Conservation (phyloP, 176 grass and related monocot genomes). For the Bonia amplexicaulis region DNA sequence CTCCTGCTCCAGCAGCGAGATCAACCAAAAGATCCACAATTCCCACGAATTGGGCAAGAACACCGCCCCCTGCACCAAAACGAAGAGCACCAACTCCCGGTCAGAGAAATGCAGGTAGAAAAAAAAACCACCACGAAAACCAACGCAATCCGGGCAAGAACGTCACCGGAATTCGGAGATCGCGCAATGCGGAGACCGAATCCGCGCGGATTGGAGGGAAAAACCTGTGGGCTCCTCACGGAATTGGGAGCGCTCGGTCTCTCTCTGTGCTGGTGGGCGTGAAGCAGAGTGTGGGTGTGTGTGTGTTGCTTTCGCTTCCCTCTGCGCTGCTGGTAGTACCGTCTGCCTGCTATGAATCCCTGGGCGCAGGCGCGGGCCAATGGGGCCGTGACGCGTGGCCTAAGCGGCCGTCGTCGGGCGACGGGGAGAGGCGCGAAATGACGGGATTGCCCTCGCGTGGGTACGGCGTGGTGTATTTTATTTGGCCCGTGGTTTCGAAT, state of each 20-base stretch:
- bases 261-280: not conserved
- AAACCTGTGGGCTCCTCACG: not conserved
- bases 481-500: not conserved
- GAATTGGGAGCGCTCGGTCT: not conserved
- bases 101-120: not conserved
- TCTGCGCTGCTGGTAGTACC: constrained; percentile 19
- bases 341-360: constrained; percentile 37
- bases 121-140: not conserved
- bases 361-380: constrained; percentile 6
- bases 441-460: constrained; percentile 9
- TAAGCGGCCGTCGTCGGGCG: not conserved
- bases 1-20: not conserved
- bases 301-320: constrained; percentile 29
- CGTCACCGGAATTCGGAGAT: not conserved
- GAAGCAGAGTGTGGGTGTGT: constrained; percentile 18
- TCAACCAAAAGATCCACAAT: not conserved
- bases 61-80: not conserved
- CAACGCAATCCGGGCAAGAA: not conserved
- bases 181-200: not conserved
- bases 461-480: not conserved
- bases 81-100: not conserved
- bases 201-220: not conserved
- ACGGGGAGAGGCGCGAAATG: not conserved
- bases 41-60: not conserved
- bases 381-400: constrained; percentile 15